These are phyloP conservation scores for Russula earlei DNA, from an alignment of 768 basidiomycete species.

Conservation along the genomic window DNA sequence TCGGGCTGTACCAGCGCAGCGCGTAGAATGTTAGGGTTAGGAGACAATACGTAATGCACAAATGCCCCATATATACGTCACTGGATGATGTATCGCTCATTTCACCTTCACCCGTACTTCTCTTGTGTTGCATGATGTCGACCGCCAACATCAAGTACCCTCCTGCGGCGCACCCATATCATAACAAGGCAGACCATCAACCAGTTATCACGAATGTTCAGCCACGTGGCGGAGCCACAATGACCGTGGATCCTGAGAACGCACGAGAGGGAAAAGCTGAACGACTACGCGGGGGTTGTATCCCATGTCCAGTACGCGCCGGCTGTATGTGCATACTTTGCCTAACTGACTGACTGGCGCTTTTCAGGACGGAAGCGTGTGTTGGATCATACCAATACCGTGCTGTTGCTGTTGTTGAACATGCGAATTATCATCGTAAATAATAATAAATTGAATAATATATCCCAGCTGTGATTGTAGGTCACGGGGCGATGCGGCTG, in stretches of 20 bases:
- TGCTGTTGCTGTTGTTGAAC: slow-evolving; percentile 8
- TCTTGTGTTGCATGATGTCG: neutral
- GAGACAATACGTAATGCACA: neutral
- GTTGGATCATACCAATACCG: slow-evolving; percentile 16
- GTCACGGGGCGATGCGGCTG: neutral
- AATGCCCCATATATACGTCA: neutral
- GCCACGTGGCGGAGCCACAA: neutral
- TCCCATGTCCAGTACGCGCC: slow-evolving; percentile 13
- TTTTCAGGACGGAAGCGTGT: slow-evolving; percentile 13
- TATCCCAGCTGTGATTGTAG: neutral
- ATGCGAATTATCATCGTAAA: neutral
- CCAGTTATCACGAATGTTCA: slow-evolving; percentile 8
- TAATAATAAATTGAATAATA: neutral
- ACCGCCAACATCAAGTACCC: slow-evolving; percentile 9
- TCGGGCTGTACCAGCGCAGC: too few relatives aligned
- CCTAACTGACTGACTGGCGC: neutral
- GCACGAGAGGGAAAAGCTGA: slow-evolving; percentile 4
- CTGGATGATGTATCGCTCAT: neutral
- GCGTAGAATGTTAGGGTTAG: neutral
- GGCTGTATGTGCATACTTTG: too few relatives aligned
- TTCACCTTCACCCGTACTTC: neutral
- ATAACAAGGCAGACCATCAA: neutral
- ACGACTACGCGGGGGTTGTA: slow-evolving; percentile 14
- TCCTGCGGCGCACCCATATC: slow-evolving; percentile 2
- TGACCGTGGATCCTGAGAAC: neutral